A percentile compares a stretch with the other conserved stretches of the same genome.
Conservation (phyloP, 257 asterid species). For the Mentha longifolia region DNA sequence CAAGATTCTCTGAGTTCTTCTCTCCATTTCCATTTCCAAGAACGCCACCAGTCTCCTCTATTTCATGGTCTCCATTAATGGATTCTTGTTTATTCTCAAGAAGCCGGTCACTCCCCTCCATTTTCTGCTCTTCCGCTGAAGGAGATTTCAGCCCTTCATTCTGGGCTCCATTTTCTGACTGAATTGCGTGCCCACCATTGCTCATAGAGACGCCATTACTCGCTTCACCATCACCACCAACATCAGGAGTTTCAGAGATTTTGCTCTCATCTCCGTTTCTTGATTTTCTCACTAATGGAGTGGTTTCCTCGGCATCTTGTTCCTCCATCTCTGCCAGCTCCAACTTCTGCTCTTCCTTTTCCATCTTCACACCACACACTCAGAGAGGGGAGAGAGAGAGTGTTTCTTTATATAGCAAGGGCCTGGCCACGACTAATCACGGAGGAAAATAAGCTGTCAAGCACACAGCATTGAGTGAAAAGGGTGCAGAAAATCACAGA, state of each 20-base stretch:
- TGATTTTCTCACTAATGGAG: conserved; percentile 47
- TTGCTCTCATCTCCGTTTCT: conserved; percentile 35
- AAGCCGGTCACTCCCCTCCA: conserved; percentile 32
- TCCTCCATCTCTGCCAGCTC: conserved; percentile 46
- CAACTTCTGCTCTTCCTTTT: conserved; percentile 48
- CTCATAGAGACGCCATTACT: conserved; percentile 31
- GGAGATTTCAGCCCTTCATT: conserved; percentile 22
- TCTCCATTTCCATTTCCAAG: conserved; percentile 41
- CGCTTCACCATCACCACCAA: conserved; percentile 12
- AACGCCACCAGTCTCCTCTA: conserved; percentile 31
- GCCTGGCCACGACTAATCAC: conserved; percentile 18
- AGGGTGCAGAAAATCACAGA: conserved; percentile 37
- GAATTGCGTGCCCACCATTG: conserved; percentile 39
- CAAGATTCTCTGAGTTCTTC: conserved; percentile 40
- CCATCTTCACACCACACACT: conserved; percentile 47
- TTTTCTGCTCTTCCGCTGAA: conserved; percentile 26
- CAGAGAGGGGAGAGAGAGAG: neutral
- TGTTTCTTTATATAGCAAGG: neutral
- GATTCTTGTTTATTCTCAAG: conserved; percentile 33
- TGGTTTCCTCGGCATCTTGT: conserved; percentile 43
- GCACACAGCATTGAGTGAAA: conserved; percentile 33
- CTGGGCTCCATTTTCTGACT: conserved; percentile 34
- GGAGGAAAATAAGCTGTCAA: conserved; percentile 29
- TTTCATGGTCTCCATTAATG: conserved; percentile 33
- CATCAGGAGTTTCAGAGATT: neutral